Evolutionary conservation across 257 asterid genomes (phyloP).

Genomic region (Scutellaria galericulata): DNA sequence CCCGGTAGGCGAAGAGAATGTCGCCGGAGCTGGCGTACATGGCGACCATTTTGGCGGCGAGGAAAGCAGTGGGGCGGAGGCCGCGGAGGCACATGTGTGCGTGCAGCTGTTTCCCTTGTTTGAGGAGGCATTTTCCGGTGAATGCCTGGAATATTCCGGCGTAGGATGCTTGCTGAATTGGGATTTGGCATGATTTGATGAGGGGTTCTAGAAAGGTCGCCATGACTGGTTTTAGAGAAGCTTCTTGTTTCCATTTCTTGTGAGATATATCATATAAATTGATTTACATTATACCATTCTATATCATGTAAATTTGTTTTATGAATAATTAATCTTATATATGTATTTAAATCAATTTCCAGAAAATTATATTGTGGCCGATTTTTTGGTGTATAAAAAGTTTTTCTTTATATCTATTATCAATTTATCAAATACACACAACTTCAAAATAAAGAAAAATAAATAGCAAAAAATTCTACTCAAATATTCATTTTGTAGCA

Average conservation of each 20-base stretch:
- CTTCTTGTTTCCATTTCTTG: conserved; percentile 25
- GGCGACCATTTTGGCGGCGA: conserved; percentile 89
- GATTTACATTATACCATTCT: too few relatives aligned
- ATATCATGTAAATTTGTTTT: too few relatives aligned
- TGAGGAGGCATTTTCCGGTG: conserved; percentile 65
- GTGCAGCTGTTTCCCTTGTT: conserved; percentile 74
- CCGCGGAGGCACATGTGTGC: conserved; percentile 67
- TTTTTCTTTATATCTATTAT: too few relatives aligned
- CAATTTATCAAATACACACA: too few relatives aligned
- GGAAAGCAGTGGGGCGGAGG: conserved; percentile 50
- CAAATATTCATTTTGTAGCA: too few relatives aligned
- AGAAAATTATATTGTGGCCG: too few relatives aligned
- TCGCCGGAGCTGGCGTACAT: conserved; percentile 94
- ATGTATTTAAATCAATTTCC: too few relatives aligned
- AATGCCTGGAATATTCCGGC: conserved; percentile 64
- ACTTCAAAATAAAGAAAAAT: too few relatives aligned
- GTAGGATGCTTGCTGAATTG: conserved; percentile 50
- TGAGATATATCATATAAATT: conserved; percentile 29
- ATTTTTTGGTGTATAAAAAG: too few relatives aligned
- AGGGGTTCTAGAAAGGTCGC: conserved; percentile 52
- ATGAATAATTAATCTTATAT: too few relatives aligned
- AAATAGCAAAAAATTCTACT: too few relatives aligned
- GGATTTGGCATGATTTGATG: conserved; percentile 31
- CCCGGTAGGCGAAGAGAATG: conserved; percentile 55
- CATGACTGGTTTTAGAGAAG: conserved; percentile 42